Base-by-base conservation (phyloP, 1,139 yeast genomes). In the Magnusiomyces ingens region DNA sequence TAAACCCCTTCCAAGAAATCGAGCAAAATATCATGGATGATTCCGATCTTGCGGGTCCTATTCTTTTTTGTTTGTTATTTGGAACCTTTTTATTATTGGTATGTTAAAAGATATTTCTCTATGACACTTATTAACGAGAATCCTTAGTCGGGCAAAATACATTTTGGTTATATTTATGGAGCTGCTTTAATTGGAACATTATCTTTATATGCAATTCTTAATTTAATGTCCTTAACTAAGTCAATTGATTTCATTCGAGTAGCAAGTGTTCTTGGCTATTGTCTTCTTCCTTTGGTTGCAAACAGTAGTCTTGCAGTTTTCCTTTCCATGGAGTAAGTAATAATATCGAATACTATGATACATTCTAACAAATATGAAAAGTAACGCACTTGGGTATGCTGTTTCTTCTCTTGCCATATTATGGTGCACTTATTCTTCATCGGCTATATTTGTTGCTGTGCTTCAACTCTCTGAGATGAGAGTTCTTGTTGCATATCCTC, bases 161-260 rank as follows among this genome's bases (percentile, higher is more conserved):
- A 93, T 68, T 93, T 93, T 68, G 98, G 99, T 2, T 94, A 94
- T 69, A 88, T 93, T 53, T 93, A 93, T 65, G 99, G 99, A 29
- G 95, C 93, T 47, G 99, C 97, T 0, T 73, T 94, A 51, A 83
- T 91, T 62, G 99, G 99, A 13, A 86, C 95, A 1, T 66, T 89
- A 17, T 82, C 95, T 44, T 79, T 90, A 62, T 97, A 91, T 69
- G 80, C 80, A 60, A 75, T 94, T 57, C 84, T 94, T 67, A 89
- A 86, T 67, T 75, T 90, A 59, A 93, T 93, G 99, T 82, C 91
- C 21, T 75, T 73, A 45, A 63, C 61, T 10, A 63, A 65, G 43
- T 60, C 79, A 52, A 78, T 87, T 54, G 94, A 85, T 60, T 75
- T 88, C 62, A 72, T 80, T 41, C 77, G 91, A 58, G 85, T 95